Evolutionary conservation across 345 rosid species (phyloP).

Genomic region (Mangifera indica): DNA sequence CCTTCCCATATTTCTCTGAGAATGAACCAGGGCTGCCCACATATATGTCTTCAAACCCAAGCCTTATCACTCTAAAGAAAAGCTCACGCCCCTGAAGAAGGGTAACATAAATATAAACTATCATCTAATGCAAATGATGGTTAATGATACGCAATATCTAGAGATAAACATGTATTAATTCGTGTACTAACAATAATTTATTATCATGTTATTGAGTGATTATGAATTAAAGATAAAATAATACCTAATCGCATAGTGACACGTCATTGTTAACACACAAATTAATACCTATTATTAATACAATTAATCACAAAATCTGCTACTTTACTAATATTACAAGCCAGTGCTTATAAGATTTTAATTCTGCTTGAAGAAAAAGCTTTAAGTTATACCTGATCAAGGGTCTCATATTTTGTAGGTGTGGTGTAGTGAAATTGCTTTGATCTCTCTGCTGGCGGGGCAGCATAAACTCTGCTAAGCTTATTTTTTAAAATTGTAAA

Average conservation of each 20-base stretch:
- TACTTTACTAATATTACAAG: no score
- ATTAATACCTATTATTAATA: no score
- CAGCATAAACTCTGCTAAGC: conserved; percentile 75
- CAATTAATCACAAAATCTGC: no score
- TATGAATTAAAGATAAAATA: no score
- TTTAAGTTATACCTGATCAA: conserved; percentile 69
- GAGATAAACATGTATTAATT: background rate
- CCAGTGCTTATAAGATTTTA: no score
- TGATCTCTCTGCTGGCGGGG: conserved; percentile 70
- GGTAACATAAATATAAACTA: background rate
- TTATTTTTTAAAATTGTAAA: conserved; percentile 55
- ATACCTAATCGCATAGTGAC: no score
- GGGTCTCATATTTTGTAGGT: conserved; percentile 82
- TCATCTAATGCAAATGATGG: background rate
- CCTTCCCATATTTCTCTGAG: conserved; percentile 61
- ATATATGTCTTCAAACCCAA: conserved; percentile 77
- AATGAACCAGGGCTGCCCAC: conserved; percentile 51
- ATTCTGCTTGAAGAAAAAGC: no score
- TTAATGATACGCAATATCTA: background rate
- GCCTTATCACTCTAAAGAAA: conserved; percentile 70
- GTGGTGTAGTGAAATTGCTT: conserved; percentile 63
- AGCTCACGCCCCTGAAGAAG: conserved; percentile 65
- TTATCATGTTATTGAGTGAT: no score
- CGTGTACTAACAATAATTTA: no score
- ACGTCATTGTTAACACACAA: no score